Percentiles rank a stretch among this genome's conserved stretches.
Evolutionary conservation across 2,329 filamentous ascomycete genomes (phyloP).

Genomic region (Aspergillus clavatus): DNA sequence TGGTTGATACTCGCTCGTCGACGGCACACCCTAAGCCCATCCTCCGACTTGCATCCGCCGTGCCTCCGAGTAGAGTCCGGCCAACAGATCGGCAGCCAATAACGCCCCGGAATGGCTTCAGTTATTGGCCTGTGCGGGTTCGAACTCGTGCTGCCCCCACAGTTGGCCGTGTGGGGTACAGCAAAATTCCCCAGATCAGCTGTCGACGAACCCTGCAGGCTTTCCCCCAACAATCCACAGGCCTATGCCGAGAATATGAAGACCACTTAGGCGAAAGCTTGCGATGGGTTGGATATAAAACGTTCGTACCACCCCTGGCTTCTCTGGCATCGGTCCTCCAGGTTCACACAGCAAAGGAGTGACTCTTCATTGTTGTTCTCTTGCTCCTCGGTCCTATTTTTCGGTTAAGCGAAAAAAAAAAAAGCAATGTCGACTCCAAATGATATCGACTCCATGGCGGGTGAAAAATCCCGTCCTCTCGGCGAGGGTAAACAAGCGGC

Average conservation of each 20-base stretch:
- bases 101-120: background rate
- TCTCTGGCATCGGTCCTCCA: background rate
- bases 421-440: background rate
- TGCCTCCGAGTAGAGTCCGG: background rate
- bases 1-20: too few species aligned
- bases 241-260: background rate
- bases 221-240: background rate
- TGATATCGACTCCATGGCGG: background rate
- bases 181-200: background rate
- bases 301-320: background rate
- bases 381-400: too few species aligned
- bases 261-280: background rate
- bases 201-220: background rate
- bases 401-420: background rate
- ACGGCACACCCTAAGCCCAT: too few species aligned
- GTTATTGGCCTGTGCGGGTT: background rate
- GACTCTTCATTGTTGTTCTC: background rate
- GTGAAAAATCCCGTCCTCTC: conserved; percentile 6
- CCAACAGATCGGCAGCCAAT: background rate
- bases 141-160: too few species aligned
- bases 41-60: background rate
- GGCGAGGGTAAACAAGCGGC: conserved; percentile 26
- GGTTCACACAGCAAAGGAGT: background rate
- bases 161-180: background rate
- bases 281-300: background rate